Conservation (phyloP, 1,284 basidiomycete genomes). For the Sphagnurus paluster region DNA sequence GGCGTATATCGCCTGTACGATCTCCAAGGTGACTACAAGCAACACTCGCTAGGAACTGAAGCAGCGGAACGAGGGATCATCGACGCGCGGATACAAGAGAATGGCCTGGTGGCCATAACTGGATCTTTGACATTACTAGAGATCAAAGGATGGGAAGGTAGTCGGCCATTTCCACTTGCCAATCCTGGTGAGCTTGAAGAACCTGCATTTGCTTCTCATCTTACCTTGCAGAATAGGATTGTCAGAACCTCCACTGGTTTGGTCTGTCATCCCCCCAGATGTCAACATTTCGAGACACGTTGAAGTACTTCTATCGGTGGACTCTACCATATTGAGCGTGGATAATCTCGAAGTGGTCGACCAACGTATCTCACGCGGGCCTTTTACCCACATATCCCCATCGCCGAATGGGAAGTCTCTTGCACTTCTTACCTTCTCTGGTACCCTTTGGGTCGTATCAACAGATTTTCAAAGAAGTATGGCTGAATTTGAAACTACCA, state of each 20-base stretch:
- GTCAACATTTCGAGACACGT: slow-evolving; percentile 83
- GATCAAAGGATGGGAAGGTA: slow-evolving; percentile 84
- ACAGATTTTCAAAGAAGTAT: slow-evolving; percentile 89
- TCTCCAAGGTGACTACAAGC: slow-evolving; percentile 82
- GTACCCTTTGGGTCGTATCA: slow-evolving; percentile 88
- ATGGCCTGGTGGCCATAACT: slow-evolving; percentile 85
- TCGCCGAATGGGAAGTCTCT: slow-evolving; percentile 95
- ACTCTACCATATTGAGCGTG: slow-evolving; percentile 75
- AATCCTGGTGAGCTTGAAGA: slow-evolving; percentile 57
- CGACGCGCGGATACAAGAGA: slow-evolving; percentile 83
- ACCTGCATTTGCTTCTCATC: not conserved
- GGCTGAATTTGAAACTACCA: slow-evolving; percentile 78
- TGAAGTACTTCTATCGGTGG: slow-evolving; percentile 82
- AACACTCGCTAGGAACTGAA: slow-evolving; percentile 83
- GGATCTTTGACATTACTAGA: slow-evolving; percentile 79
- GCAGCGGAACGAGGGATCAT: slow-evolving; percentile 85
- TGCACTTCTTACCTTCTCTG: slow-evolving; percentile 76
- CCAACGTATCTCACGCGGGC: slow-evolving; percentile 86
- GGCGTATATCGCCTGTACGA: slow-evolving; percentile 91
- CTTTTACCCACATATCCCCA: slow-evolving; percentile 84
- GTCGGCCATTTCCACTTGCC: slow-evolving; percentile 63
- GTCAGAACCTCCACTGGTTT: slow-evolving; percentile 76
- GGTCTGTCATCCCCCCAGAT: slow-evolving; percentile 87
- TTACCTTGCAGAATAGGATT: slow-evolving; percentile 46
- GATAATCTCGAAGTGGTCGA: slow-evolving; percentile 87